Conservation (phyloP, 2,329 filamentous ascomycete species). For the Trichoderma polysporum region DNA sequence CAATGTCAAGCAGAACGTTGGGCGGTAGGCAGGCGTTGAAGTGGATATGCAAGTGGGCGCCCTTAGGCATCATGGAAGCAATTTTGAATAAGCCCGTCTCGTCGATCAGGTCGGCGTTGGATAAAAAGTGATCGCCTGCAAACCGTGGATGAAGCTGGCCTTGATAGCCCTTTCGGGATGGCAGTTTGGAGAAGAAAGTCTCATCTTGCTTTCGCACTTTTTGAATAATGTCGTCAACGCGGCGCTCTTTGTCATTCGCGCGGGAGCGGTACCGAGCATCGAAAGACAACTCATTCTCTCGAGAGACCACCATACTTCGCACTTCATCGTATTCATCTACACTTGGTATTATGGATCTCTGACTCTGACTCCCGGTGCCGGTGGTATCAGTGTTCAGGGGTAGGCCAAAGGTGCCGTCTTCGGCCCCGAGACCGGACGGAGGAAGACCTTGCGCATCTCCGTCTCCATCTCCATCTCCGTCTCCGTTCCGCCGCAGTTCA, state of each 20-base stretch:
- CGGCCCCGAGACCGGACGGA: background rate
- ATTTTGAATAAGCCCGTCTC: constrained; percentile 58
- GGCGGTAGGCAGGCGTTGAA: constrained; percentile 73
- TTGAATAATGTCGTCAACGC: constrained; percentile 43
- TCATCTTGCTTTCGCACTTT: constrained; percentile 39
- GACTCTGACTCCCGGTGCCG: background rate
- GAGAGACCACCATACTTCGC: constrained; percentile 32
- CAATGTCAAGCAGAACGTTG: constrained; percentile 55
- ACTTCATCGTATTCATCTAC: constrained; percentile 32
- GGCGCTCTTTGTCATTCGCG: constrained; percentile 37
- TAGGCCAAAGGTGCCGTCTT: background rate
- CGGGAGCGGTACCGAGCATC: constrained; percentile 37
- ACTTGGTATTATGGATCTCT: constrained; percentile 10
- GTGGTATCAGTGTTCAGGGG: background rate
- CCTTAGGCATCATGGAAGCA: constrained; percentile 64
- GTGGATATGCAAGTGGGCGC: constrained; percentile 71
- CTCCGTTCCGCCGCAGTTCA: constrained; percentile 5
- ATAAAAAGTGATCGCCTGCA: constrained; percentile 58
- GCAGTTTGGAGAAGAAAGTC: constrained; percentile 38
- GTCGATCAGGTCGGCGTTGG: constrained; percentile 54
- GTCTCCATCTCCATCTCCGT: background rate
- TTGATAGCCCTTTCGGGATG: constrained; percentile 37
- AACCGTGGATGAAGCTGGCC: constrained; percentile 48
- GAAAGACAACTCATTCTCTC: constrained; percentile 42
- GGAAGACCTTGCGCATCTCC: background rate